These are phyloP conservation scores for Onygena corvina DNA, from an alignment of 2,329 filamentous ascomycete species.

Conservation along the genomic window DNA sequence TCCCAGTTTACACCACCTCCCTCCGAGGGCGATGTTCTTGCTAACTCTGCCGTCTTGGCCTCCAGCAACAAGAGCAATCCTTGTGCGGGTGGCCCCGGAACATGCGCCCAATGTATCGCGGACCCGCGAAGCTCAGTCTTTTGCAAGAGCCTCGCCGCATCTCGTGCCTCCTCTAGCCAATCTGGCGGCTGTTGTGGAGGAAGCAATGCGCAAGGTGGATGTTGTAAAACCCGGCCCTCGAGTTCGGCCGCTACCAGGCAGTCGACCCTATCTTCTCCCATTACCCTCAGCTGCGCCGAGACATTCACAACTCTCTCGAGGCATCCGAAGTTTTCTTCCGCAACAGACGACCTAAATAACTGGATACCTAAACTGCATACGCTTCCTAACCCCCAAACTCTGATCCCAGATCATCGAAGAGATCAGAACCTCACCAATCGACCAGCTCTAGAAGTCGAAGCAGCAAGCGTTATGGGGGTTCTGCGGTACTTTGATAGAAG, in stretches of 20 bases:
- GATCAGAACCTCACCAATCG: slow-evolving; percentile 20
- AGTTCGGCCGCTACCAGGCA: slow-evolving; percentile 18
- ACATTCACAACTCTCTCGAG: slow-evolving; percentile 67
- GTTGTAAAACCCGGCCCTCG: slow-evolving; percentile 41
- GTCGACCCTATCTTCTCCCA: slow-evolving; percentile 27
- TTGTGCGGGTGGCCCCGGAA: slow-evolving; percentile 59
- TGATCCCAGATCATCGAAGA: slow-evolving; percentile 19
- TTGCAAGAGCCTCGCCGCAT: slow-evolving; percentile 67
- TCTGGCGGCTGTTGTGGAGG: slow-evolving; percentile 42
- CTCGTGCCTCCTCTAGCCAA: slow-evolving; percentile 27
- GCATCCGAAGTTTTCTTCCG: slow-evolving; percentile 62
- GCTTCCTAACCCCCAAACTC: slow-evolving; percentile 30
- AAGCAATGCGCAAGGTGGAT: slow-evolving; percentile 48
- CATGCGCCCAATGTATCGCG: slow-evolving; percentile 63
- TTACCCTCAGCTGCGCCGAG: slow-evolving; percentile 62
- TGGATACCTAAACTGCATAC: slow-evolving; percentile 65
- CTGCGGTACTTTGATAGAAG: slow-evolving; percentile 67
- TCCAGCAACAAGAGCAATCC: slow-evolving; percentile 27
- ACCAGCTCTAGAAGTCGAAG: slow-evolving; percentile 64
- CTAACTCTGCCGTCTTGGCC: slow-evolving; percentile 31
- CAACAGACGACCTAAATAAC: slow-evolving; percentile 59
- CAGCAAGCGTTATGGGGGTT: slow-evolving; percentile 76
- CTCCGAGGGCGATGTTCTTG: slow-evolving; percentile 46
- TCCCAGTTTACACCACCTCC: slow-evolving; percentile 42
- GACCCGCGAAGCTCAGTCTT: slow-evolving; percentile 73